Percentiles rank a stretch among this genome's conserved stretches.
Evolutionary conservation across 805 yeast genomes (phyloP).

Genomic region (Wickerhamomyces alni): DNA sequence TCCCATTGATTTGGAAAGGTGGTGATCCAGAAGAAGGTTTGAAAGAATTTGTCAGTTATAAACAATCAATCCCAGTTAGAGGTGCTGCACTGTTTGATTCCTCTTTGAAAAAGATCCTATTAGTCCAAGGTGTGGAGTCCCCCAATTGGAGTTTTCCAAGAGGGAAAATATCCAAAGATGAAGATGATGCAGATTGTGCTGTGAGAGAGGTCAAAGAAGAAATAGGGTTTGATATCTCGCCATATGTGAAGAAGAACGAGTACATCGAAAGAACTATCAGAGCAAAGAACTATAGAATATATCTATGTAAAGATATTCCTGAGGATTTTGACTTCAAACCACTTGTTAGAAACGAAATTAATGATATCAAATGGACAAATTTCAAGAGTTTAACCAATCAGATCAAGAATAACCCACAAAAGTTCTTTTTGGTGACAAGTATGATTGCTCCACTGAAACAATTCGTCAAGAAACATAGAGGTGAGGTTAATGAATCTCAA

Average conservation of each 20-base stretch:
- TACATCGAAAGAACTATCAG: slow-evolving; percentile 73
- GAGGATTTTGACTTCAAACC: slow-evolving; percentile 74
- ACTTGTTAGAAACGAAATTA: slow-evolving; percentile 81
- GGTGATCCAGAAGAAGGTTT: slow-evolving; percentile 75
- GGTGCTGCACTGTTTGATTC: slow-evolving; percentile 87
- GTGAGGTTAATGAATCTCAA: slow-evolving; percentile 45
- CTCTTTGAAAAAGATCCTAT: slow-evolving; percentile 58
- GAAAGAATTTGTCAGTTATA: slow-evolving; percentile 74
- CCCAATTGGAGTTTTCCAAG: slow-evolving; percentile 93
- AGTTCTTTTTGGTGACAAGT: slow-evolving; percentile 31
- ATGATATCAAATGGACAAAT: slow-evolving; percentile 74
- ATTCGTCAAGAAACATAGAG: slow-evolving; percentile 52
- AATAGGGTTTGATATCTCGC: slow-evolving; percentile 81
- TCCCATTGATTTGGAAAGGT: slow-evolving; percentile 82
- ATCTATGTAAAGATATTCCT: slow-evolving; percentile 70
- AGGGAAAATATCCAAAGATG: slow-evolving; percentile 94
- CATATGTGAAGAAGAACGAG: slow-evolving; percentile 60
- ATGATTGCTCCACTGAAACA: slow-evolving; percentile 37
- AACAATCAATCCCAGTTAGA: slow-evolving; percentile 88
- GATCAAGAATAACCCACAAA: slow-evolving; percentile 23
- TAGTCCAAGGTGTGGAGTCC: slow-evolving; percentile 82
- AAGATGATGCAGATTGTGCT: slow-evolving; percentile 84
- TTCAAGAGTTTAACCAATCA: slow-evolving; percentile 35
- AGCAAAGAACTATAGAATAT: slow-evolving; percentile 85
- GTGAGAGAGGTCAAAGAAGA: slow-evolving; percentile 90